A percentile compares a stretch with the other conserved stretches of the same genome.
These are phyloP conservation scores for Chlorella variabilis DNA, from an alignment of 163 green algal genomes.

Conservation along the genomic window DNA sequence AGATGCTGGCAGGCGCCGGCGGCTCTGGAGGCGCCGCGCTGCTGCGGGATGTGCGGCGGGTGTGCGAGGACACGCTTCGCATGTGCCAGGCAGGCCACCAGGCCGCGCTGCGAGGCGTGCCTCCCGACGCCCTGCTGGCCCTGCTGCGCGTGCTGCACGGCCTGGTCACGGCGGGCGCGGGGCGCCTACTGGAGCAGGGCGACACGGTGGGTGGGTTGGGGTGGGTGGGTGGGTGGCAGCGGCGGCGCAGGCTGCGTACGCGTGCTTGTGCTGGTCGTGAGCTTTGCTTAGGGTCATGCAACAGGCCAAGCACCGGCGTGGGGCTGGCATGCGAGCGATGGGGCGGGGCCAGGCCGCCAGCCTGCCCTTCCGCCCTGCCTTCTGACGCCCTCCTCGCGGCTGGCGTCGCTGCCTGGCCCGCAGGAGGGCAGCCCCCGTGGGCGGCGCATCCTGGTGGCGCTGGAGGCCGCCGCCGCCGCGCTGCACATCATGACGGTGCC, in stretches of 20 bases:
- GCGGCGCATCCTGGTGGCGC: slow-evolving; percentile 9
- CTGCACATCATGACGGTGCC: slow-evolving; percentile 37
- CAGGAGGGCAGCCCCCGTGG: slow-evolving; percentile 1
- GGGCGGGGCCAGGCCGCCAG: too few relatives aligned
- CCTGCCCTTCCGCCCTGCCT: too few relatives aligned
- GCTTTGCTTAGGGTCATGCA: too few relatives aligned
- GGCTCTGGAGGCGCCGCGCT: background rate
- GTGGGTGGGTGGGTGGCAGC: background rate
- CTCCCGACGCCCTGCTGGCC: slow-evolving; percentile 7
- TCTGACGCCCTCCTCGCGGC: background rate
- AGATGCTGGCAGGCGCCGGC: background rate
- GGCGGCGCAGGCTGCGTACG: background rate
- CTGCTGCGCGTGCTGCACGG: slow-evolving; percentile 36
- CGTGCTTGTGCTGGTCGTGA: too few relatives aligned
- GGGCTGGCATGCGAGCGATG: background rate
- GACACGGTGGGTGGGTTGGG: slow-evolving; percentile 20
- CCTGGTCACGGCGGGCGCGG: background rate
- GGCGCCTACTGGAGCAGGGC: background rate
- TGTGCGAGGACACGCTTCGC: slow-evolving; percentile 24
- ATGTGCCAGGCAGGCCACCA: slow-evolving; percentile 4
- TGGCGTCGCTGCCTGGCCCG: background rate
- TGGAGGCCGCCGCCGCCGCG: slow-evolving; percentile 34
- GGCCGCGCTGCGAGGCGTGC: slow-evolving; percentile 3
- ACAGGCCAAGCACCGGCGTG: too few relatives aligned
- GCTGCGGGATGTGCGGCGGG: slow-evolving; percentile 27